Conservation (phyloP, 805 yeast species). For the Hanseniaspora meyeri region DNA sequence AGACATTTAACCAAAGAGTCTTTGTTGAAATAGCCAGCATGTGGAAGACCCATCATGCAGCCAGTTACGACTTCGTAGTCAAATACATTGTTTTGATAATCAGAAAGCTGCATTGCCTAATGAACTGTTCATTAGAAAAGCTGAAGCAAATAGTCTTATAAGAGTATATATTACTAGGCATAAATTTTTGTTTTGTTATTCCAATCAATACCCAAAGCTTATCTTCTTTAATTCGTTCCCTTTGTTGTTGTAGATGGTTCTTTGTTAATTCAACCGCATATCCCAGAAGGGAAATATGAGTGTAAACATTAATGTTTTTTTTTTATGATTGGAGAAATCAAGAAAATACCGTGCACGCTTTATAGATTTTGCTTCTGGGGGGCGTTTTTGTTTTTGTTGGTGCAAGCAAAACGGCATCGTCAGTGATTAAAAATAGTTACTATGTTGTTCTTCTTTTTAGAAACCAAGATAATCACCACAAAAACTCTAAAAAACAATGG, state of each 20-base stretch:
- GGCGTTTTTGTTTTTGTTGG: background rate
- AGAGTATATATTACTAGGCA: background rate
- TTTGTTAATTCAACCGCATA: background rate
- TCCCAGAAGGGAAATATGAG: background rate
- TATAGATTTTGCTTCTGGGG: background rate
- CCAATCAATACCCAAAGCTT: too few relatives aligned
- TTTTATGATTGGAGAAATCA: too few relatives aligned
- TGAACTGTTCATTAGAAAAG: constrained; percentile 7
- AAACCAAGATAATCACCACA: background rate
- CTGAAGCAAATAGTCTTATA: constrained; percentile 7
- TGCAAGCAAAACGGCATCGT: background rate
- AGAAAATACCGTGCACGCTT: background rate
- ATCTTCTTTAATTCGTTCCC: background rate
- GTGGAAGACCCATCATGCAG: constrained; percentile 3
- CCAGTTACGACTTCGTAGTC: background rate
- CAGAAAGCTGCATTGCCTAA: background rate
- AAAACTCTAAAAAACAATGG: background rate
- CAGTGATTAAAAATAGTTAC: background rate
- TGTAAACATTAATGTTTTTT: background rate
- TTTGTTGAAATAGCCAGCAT: constrained; percentile 3
- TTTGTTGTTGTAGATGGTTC: background rate
- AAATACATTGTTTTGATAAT: background rate
- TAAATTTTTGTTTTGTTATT: too few relatives aligned
- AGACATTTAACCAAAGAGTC: constrained; percentile 10
- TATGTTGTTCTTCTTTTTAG: background rate